Evolutionary conservation across 257 asterid genomes (phyloP).

Genomic region (Rauvolfia tetraphylla): DNA sequence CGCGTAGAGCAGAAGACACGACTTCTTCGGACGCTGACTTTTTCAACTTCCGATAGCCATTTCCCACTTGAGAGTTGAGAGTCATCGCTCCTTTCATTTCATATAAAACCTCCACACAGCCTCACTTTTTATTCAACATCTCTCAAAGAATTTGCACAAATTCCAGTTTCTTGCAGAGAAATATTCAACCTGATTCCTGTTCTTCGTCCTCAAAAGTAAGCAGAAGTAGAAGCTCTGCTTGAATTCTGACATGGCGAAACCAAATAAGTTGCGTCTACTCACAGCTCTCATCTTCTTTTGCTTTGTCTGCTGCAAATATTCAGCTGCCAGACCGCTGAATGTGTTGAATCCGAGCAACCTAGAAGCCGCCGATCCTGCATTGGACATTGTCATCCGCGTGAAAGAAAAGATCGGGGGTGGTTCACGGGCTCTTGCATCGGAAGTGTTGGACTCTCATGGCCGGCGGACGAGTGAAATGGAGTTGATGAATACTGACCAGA

Average conservation of each 20-base stretch:
- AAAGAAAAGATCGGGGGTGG: neutral
- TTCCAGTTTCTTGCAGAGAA: neutral
- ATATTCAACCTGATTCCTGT: neutral
- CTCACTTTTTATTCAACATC: neutral
- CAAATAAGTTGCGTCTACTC: neutral
- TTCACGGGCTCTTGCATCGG: neutral
- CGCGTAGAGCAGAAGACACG: neutral
- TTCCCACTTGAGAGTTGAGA: neutral
- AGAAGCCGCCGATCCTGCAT: neutral
- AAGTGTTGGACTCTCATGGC: neutral
- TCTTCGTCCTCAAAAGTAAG: neutral
- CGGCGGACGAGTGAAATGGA: neutral
- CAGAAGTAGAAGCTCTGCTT: neutral
- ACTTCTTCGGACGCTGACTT: conserved; percentile 5
- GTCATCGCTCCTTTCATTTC: neutral
- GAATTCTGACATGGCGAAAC: conserved; percentile 2
- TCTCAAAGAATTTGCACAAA: no score
- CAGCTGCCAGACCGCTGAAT: conserved; percentile 11
- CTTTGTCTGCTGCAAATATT: conserved; percentile 7
- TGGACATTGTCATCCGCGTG: neutral
- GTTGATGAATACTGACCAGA: neutral
- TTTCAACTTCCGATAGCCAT: neutral
- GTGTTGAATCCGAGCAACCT: neutral
- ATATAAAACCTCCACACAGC: neutral
- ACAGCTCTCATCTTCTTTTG: neutral